These are phyloP conservation scores for Beverwykella pulmonaria DNA, from an alignment of 495 filamentous ascomycete genomes.

Conservation along the genomic window DNA sequence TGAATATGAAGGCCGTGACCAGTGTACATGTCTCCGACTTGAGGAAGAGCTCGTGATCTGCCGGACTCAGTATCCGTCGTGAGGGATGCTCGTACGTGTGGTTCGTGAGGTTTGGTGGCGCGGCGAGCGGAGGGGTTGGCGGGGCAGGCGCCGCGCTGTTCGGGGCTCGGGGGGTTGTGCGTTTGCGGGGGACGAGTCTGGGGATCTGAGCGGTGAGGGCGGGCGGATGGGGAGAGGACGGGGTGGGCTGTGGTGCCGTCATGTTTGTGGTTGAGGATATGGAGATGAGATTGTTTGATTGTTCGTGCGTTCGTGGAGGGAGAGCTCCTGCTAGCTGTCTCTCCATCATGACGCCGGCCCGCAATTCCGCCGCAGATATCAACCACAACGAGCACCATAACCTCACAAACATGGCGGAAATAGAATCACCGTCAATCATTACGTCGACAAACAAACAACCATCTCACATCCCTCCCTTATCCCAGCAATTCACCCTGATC, in stretches of 20 bases:
- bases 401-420: not conserved
- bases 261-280: constrained; percentile 7
- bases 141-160: constrained; percentile 51
- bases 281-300: not conserved
- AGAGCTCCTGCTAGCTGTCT: not conserved
- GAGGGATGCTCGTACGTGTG: constrained; percentile 66
- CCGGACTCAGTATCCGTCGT: constrained; percentile 74
- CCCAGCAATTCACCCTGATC: not conserved
- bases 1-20: constrained; percentile 80
- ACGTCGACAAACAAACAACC: not conserved
- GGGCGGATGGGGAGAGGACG: not conserved
- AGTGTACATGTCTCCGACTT: constrained; percentile 76
- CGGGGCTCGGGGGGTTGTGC: not conserved
- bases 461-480: not conserved
- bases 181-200: constrained; percentile 32
- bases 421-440: not conserved
- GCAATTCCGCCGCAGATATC: not conserved
- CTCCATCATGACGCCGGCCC: not conserved
- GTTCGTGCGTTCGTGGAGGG: not conserved
- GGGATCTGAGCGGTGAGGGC: constrained; percentile 12
- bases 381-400: not conserved
- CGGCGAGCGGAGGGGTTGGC: constrained; percentile 69
- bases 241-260: constrained; percentile 3
- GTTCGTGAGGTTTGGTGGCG: constrained; percentile 65
- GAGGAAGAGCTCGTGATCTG: constrained; percentile 82